phyloP scores from a whole-genome alignment of 164 flowering plant genomes.

The Saururus chinensis region DNA sequence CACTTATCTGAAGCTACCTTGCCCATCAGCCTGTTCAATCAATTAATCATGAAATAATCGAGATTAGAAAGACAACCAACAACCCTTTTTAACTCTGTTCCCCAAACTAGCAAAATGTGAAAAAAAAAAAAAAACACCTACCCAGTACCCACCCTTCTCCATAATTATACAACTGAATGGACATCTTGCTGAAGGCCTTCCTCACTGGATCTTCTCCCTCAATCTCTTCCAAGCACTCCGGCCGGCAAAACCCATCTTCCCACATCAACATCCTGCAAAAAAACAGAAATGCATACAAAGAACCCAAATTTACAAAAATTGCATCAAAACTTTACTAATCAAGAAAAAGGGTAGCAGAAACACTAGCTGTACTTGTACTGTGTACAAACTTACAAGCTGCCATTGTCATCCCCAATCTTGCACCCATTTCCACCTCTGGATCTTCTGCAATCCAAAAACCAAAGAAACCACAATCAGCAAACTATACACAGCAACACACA shows the following conservation, averaged over 20 bases:
- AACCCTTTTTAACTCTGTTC: neutral
- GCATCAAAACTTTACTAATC: neutral
- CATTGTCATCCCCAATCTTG: slow-evolving; percentile 84
- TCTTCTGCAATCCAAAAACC: slow-evolving; percentile 39
- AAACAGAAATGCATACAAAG: neutral
- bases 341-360: neutral
- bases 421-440: slow-evolving; percentile 94
- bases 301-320: no score
- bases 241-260: slow-evolving; percentile 99
- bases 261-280: slow-evolving; percentile 90
- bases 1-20: slow-evolving; percentile 99
- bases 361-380: neutral
- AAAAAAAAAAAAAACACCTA: slow-evolving; percentile 35
- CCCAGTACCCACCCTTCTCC: slow-evolving; percentile 99
- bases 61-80: slow-evolving; percentile 3
- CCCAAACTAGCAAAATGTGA: neutral
- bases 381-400: slow-evolving; percentile 60
- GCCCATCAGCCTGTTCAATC: slow-evolving; percentile 87
- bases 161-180: slow-evolving; percentile 97
- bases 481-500: slow-evolving; percentile 9
- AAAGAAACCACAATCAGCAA: neutral
- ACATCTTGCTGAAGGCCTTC: slow-evolving; percentile 98
- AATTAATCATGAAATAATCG: slow-evolving; percentile 9
- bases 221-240: slow-evolving; percentile 66
- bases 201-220: slow-evolving; percentile 93